These are phyloP conservation scores for Aspergillus aculeatus DNA, from an alignment of 2,329 filamentous ascomycete genomes.

Conservation along the genomic window DNA sequence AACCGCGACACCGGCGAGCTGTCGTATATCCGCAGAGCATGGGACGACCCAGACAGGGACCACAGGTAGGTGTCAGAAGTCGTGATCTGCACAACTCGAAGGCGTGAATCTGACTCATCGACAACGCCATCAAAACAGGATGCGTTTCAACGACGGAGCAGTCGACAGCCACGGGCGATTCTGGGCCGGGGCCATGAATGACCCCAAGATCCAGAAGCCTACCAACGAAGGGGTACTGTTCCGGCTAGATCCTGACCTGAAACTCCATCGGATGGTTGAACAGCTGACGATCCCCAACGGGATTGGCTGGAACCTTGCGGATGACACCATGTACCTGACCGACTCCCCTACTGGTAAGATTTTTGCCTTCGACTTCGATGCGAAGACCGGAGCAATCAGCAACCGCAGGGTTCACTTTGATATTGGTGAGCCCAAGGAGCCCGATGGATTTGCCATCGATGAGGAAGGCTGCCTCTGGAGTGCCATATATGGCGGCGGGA, in stretches of 20 bases:
- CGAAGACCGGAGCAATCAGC: slow-evolving; percentile 61
- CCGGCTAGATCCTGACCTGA: slow-evolving; percentile 64
- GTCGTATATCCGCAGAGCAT: slow-evolving; percentile 58
- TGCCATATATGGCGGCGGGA: slow-evolving; percentile 74
- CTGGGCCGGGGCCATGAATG: slow-evolving; percentile 85
- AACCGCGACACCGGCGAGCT: slow-evolving; percentile 61
- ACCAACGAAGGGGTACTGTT: slow-evolving; percentile 65
- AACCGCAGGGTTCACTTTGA: slow-evolving; percentile 72
- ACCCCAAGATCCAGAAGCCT: slow-evolving; percentile 62
- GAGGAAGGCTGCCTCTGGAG: slow-evolving; percentile 85
- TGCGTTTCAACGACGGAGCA: slow-evolving; percentile 75
- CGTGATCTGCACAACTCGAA: slow-evolving; percentile 1
- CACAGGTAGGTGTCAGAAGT: slow-evolving; percentile 39
- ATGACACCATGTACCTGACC: slow-evolving; percentile 76
- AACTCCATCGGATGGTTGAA: slow-evolving; percentile 59
- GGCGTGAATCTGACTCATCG: slow-evolving; percentile 13
- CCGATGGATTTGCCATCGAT: slow-evolving; percentile 84
- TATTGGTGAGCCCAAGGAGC: slow-evolving; percentile 62
- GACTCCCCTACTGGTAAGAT: slow-evolving; percentile 72
- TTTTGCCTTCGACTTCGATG: slow-evolving; percentile 71
- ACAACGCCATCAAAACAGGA: slow-evolving; percentile 32
- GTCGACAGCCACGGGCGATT: slow-evolving; percentile 78
- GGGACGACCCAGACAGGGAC: slow-evolving; percentile 49
- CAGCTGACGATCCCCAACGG: slow-evolving; percentile 79
- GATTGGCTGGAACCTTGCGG: slow-evolving; percentile 73